Base-by-base conservation (phyloP, 805 yeast genomes). In the Yamadazyma scolyti region DNA sequence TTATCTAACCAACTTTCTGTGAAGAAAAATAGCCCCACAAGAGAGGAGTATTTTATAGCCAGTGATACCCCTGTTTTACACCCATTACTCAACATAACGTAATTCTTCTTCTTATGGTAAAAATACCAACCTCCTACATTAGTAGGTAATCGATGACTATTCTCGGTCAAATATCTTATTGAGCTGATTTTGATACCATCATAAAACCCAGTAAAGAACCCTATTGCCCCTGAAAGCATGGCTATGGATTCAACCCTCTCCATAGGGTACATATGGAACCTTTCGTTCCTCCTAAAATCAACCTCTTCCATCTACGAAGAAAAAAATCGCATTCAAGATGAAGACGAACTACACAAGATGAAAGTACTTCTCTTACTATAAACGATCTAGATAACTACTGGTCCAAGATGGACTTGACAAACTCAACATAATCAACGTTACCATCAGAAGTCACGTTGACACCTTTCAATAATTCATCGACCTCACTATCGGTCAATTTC, bases 381-480 rank as follows among this genome's bases (percentile, higher is more conserved):
- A n/a, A n/a, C n/a, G n/a, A n/a, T n/a, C 16, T 8, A 19, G 11
- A 24, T 24, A 30, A 27, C 52, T 70, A 89, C 66, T 89, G 96
- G 49, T 94, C 93, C 57, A 89, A 73, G 43, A 89, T 85, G 39
- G 90, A 82, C 71, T 89, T 89, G 48, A 90, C 96, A 58, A 90
- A 90, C 57, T 88, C 94, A 30, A 83, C 88, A 55, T 93, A 93
- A 61, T 93, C 96, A 37, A 93, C 94, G 50, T 85, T 86, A 34
- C 96, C 96, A 42, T 93, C 97, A 45, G 86, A 75, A 31, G 95
- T 87, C 34, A 89, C 89, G 48, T 82, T 84, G 37, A 94, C 95
- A 43, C 97, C 97, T 65, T 90, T 93, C 53, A 93, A 74, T 48
- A 93, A 74, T 61, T 94, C 98, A 49, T 90, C 97, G 32, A 93